A percentile compares a stretch with the other conserved stretches of the same genome.
Evolutionary conservation across 768 basidiomycete genomes (phyloP).

Genomic region (Tricholoma bakamatsutake): DNA sequence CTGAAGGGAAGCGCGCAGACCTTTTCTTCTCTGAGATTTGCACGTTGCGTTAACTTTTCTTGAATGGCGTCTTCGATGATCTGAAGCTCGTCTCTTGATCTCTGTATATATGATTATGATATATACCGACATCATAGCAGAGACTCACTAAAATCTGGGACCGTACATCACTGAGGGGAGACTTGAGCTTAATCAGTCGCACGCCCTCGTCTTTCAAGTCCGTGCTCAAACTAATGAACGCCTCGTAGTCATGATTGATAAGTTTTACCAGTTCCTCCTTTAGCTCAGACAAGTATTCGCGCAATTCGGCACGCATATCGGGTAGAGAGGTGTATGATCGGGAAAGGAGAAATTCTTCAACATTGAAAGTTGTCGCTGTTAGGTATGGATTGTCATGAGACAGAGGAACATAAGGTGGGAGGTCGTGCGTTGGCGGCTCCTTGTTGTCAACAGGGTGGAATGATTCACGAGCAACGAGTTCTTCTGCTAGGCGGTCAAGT

Average conservation of each 20-base stretch:
- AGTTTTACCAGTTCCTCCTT: slow-evolving; percentile 93
- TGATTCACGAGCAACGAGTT: slow-evolving; percentile 54
- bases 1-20: slow-evolving; percentile 28
- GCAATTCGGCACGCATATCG: slow-evolving; percentile 82
- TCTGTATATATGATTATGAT: slow-evolving; percentile 27
- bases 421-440: slow-evolving; percentile 29
- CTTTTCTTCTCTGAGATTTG: slow-evolving; percentile 82
- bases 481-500: slow-evolving; percentile 68
- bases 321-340: slow-evolving; percentile 80
- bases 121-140: background rate
- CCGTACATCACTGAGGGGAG: slow-evolving; percentile 60
- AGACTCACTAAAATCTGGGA: slow-evolving; percentile 60
- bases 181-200: slow-evolving; percentile 60
- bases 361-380: slow-evolving; percentile 61
- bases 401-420: slow-evolving; percentile 65
- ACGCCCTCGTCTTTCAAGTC: slow-evolving; percentile 83
- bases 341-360: slow-evolving; percentile 85
- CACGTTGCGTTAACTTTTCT: slow-evolving; percentile 68
- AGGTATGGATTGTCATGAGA: slow-evolving; percentile 77
- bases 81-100: slow-evolving; percentile 58
- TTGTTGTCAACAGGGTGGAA: slow-evolving; percentile 14
- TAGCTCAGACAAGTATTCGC: slow-evolving; percentile 75
- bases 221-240: slow-evolving; percentile 93
- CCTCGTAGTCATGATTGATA: slow-evolving; percentile 97
- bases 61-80: slow-evolving; percentile 69